Evolutionary conservation across 345 rosid genomes (phyloP), one percentile per base, ranked within the genome.

Genomic region (Balakata baccata): DNA sequence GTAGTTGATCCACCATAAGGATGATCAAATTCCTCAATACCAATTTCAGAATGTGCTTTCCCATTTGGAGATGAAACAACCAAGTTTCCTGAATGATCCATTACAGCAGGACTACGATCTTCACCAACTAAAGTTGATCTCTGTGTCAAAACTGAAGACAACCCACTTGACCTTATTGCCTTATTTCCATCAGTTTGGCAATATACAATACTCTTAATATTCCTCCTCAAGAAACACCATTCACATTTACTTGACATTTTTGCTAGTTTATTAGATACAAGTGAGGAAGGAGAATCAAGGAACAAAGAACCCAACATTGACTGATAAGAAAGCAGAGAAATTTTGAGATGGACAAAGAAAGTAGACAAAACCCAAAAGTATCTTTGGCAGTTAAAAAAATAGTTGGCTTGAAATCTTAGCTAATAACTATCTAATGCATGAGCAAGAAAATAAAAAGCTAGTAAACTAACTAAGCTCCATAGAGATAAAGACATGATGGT

Each of bases 301-400:
- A 87, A 90, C 74, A 89, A 83, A 72, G 94, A 87, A 76, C 89
- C 97, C 98, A 88, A 91, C 61, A 73, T 71, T 76, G 73, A 73
- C 68, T 84, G 78, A 73, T 74, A 86, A 80, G 64, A 69, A 78
- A 68, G 54, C 77, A 81, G 68, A 60, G 78, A 66, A 71, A 77
- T 69, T 58, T 58, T 74, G 81, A 78, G 68, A 66, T 20, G 77
- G 47, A 49, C 59, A 74, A 71, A 58, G 56, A 66, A 64, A 59
- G 58, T 41, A 18, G 71, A 71, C 62, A 66, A 75, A 65, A 75
- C 73, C 76, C 60, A 58, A 41, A 69, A 78, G 60, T 18, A 49
- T 70, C 7, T 29, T 22, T 67, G 74, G 80, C 69, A 70, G 85
- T 81, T 87, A 75, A 82, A 80, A 81, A 85, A 82, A 61, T 74